These are phyloP conservation scores for Begonia peltatifolia DNA, from an alignment of 306 rosid species.

Conservation along the genomic window DNA sequence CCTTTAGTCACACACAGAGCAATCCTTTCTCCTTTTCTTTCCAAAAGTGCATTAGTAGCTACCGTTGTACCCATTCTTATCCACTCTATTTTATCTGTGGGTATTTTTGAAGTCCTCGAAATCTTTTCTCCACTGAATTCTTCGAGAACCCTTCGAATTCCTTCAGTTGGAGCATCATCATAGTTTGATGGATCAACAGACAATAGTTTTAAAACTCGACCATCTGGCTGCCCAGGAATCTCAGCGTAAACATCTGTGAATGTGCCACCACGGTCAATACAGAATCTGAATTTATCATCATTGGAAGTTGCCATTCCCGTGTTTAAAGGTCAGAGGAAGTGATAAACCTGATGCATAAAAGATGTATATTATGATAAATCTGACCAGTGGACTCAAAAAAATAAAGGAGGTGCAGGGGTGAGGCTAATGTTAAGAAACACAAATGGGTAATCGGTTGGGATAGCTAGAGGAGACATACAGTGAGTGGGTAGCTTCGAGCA, in stretches of 20 bases:
- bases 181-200: conserved; percentile 88
- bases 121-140: conserved; percentile 42
- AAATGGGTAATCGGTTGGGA: too few relatives aligned
- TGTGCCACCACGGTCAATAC: conserved; percentile 94
- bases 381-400: too few relatives aligned
- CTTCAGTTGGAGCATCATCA: conserved; percentile 90
- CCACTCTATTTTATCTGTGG: conserved; percentile 88
- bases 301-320: conserved; percentile 23
- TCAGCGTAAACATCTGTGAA: conserved; percentile 89
- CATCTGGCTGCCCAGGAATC: conserved; percentile 61
- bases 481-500: too few relatives aligned
- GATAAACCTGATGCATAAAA: too few relatives aligned
- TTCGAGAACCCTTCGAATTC: conserved; percentile 72
- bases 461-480: too few relatives aligned
- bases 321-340: conserved; percentile 3
- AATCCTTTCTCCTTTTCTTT: conserved; percentile 82
- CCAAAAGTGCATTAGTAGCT: conserved; percentile 87
- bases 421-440: too few relatives aligned
- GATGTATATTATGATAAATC: too few relatives aligned
- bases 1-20: conserved; percentile 86
- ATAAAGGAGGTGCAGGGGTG: too few relatives aligned
- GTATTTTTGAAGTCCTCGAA: conserved; percentile 45
- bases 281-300: conserved; percentile 55
- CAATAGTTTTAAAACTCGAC: conserved; percentile 62
- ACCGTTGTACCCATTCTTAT: conserved; percentile 98